Conservation (phyloP, 2,329 filamentous ascomycete species). For the Malbranchea zuffiana region DNA sequence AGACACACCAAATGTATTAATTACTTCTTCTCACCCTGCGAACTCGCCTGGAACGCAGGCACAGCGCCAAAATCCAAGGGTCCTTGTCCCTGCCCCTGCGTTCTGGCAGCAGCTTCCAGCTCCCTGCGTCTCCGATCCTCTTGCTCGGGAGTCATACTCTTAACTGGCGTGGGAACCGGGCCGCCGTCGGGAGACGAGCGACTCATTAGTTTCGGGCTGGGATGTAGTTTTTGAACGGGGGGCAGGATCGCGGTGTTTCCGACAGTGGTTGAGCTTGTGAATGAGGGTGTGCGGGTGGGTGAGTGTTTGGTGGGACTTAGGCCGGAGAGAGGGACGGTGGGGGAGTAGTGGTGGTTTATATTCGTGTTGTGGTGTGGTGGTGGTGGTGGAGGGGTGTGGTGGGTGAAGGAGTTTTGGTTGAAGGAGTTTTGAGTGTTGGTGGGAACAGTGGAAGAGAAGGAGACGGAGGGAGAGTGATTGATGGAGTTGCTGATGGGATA, state of each 20-base stretch:
- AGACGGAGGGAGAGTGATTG: conserved; percentile 26
- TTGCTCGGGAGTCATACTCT: conserved; percentile 35
- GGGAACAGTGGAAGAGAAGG: conserved; percentile 25
- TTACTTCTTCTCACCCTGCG: no score
- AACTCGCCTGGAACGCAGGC: no score
- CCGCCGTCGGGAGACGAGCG: conserved; percentile 33
- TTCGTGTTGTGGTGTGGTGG: conserved; percentile 14
- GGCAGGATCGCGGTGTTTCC: conserved; percentile 27
- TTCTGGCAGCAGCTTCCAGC: conserved; percentile 22
- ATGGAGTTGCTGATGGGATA: no score
- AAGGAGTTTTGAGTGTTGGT: no score
- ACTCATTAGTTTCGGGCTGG: conserved; percentile 36
- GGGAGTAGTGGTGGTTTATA: conserved; percentile 23
- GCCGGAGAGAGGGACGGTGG: conserved; percentile 31
- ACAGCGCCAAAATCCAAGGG: no score
- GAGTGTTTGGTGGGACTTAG: conserved; percentile 39
- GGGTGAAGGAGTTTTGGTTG: conserved; percentile 25
- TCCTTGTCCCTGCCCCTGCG: neutral
- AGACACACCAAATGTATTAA: no score
- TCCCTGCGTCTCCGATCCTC: conserved; percentile 32
- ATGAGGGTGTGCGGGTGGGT: conserved; percentile 19
- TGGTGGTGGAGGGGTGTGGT: conserved; percentile 9
- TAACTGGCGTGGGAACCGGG: conserved; percentile 33
- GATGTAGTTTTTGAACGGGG: conserved; percentile 32
- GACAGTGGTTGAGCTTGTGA: conserved; percentile 6